Evolutionary conservation across 2,329 filamentous ascomycete species (phyloP), one percentile per base, ranked within the genome.

Genomic region (Helotiales sp.): DNA sequence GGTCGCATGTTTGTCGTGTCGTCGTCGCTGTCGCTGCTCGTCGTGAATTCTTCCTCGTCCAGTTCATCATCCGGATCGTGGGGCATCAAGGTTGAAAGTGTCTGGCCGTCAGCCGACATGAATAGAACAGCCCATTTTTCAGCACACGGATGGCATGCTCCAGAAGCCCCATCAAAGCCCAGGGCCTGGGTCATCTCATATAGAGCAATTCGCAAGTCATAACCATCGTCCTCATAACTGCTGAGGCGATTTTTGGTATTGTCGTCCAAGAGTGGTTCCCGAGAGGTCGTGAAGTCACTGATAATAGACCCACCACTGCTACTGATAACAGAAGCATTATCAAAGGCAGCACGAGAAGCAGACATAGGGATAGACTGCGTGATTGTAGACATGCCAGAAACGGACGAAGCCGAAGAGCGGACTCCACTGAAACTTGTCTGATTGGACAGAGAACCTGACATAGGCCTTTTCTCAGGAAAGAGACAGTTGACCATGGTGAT

Each of bases 91-190:
- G 86, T 82, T 7, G 86, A 87, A 38, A 96, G 76, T 52, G 79
- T 79, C 67, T 84, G 86, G 30, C 90, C 90, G 71, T 92, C 86
- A 0, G 84, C 75, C 0, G 89, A 89, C 55, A 96, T 84, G 67
- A 93, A 93, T 8, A 96, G 76, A 6, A 95, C 87, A 4, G 89
- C 83, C 91, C 91, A 96, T 55, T 87, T 81, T 73, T 96, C 91
- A 1, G 88, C 87, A 61, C 90, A 93, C 8, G 91, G 91, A 67
- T 95, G 89, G 54, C 86, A 88, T 13, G 83, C 79, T 22, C 88
- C 89, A 50, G 86, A 84, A 17, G 87, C 78, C 12, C 78, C 81
- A 13, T 91, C 86, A 6, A 77, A 67, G 4, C 88, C 88, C 9
- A 91, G 75, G 5, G 80, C 79, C 47, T 88, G 83, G 6, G 77